Evolutionary conservation across 2,329 filamentous ascomycete species (phyloP), one percentile per base, ranked within the genome.

Genomic region (Colletotrichum sp.): DNA sequence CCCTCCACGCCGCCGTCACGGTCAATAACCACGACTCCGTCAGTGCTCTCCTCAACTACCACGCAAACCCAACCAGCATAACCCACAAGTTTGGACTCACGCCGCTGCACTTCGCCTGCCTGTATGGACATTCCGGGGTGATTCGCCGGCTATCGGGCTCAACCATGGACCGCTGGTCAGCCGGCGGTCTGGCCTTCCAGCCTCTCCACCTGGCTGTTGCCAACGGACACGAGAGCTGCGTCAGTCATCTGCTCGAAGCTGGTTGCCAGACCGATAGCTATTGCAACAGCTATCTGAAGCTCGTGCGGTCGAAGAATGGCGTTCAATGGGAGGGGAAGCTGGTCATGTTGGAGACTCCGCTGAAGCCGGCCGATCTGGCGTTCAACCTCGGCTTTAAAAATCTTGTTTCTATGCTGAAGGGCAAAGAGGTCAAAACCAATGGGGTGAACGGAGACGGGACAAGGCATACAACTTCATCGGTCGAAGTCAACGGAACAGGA

Each of bases 1-100:
- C 72, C 18, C 69, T 71, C 10, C 72, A 72, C 24, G 72, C 72
- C 4, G 68, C 72, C 4, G 60, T 71, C 21, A 71, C 71, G 10
- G 60, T 49, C 10, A 44, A 60, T 0, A 39, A 28, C 6, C 18
- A 49, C 5, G 8, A 30, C 3, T 60, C 68, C 7, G 68, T 71
- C 9, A 18, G 24, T 5, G 7, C 62, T 18, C 24, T 71, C 5
- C 68, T 75, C 0, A 9, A 9, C 3, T 18, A 13, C 6, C 36
- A 62, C 5, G 68, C 72, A 5, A 32, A 30, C 8, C 34, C 36
- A 4, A 30, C 71, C 3, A 62, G 36, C 36, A 36, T 52, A 18
- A 71, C 68, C 10, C 60, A 65, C 5, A 13, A 21, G 3, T 24
- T 24, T 15, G 69, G 52, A 0, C 39, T 75, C 34, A 75, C 72